Percentiles rank a stretch among this genome's conserved stretches.
Evolutionary conservation across 768 basidiomycete species (phyloP).

Genomic region (Tubosaeta sp.): DNA sequence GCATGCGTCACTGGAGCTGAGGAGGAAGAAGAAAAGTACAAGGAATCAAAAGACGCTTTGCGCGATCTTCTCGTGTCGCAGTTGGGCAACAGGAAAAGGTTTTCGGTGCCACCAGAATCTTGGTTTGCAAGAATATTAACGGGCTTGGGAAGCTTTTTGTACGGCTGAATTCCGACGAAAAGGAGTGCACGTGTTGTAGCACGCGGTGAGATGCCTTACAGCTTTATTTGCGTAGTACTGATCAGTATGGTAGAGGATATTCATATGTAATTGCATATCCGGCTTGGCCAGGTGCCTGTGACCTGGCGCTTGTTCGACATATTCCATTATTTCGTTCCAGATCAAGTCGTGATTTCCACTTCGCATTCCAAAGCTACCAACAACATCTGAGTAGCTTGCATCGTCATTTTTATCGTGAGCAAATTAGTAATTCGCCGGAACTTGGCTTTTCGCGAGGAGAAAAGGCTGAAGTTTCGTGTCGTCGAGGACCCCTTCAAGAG

Average conservation of each 20-base stretch:
- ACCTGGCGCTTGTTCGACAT: background rate
- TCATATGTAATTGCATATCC: background rate
- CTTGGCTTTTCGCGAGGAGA: too few relatives aligned
- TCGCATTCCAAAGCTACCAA: too few relatives aligned
- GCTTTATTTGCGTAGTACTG: conserved; percentile 4
- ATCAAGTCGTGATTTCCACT: too few relatives aligned
- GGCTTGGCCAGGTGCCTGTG: background rate
- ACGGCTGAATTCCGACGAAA: conserved; percentile 19
- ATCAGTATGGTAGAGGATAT: background rate
- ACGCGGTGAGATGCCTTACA: conserved; percentile 22
- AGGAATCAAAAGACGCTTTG: conserved; percentile 29
- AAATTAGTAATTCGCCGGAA: too few relatives aligned
- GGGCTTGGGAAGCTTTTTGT: conserved; percentile 18
- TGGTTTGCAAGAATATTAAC: conserved; percentile 22
- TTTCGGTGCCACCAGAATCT: conserved; percentile 23
- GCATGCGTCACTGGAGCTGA: conserved; percentile 41
- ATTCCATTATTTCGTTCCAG: background rate
- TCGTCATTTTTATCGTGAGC: too few relatives aligned
- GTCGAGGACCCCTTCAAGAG: too few relatives aligned
- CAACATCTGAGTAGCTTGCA: too few relatives aligned
- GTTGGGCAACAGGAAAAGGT: conserved; percentile 11
- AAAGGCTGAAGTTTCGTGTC: too few relatives aligned
- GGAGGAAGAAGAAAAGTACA: conserved; percentile 31
- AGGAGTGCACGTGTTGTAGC: conserved; percentile 27
- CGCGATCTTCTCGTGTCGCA: conserved; percentile 16